Evolutionary conservation across 495 filamentous ascomycete species (phyloP).

Genomic region (Penicillium flavigenum): DNA sequence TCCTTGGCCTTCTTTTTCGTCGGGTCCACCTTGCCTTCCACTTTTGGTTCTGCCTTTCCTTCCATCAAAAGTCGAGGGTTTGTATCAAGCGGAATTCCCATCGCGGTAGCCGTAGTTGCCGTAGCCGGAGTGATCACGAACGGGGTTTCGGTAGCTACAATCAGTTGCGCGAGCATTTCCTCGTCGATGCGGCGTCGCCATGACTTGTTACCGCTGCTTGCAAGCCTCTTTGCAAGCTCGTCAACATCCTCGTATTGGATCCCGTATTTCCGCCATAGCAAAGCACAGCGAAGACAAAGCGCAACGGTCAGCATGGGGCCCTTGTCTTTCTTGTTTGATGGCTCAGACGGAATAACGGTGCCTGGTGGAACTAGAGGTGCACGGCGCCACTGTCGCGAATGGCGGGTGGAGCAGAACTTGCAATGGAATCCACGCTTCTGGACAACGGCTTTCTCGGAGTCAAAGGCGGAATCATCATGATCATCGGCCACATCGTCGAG

Average conservation of each 20-base stretch:
- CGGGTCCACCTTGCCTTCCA: slow-evolving; percentile 39
- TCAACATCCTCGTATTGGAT: slow-evolving; percentile 97
- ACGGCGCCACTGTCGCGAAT: slow-evolving; percentile 86
- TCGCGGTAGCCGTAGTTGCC: slow-evolving; percentile 45
- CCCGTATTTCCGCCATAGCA: slow-evolving; percentile 90
- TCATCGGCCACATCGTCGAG: slow-evolving; percentile 92
- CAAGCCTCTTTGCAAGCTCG: slow-evolving; percentile 86
- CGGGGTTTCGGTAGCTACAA: slow-evolving; percentile 52
- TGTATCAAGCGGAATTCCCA: slow-evolving; percentile 43
- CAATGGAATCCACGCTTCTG: slow-evolving; percentile 85
- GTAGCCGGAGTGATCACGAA: slow-evolving; percentile 47
- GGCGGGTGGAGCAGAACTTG: slow-evolving; percentile 83
- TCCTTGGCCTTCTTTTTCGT: slow-evolving; percentile 62
- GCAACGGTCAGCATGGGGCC: slow-evolving; percentile 73
- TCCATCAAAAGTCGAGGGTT: slow-evolving; percentile 42
- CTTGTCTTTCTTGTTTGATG: slow-evolving; percentile 68
- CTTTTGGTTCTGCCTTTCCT: background rate
- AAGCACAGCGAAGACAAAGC: slow-evolving; percentile 84
- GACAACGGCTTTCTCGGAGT: slow-evolving; percentile 76
- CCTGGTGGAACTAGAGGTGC: slow-evolving; percentile 76
- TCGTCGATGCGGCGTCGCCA: slow-evolving; percentile 90
- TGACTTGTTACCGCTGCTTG: slow-evolving; percentile 74
- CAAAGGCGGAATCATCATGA: slow-evolving; percentile 94
- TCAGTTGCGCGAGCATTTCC: slow-evolving; percentile 80
- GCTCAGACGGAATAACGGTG: slow-evolving; percentile 67